Evolutionary conservation across 371 early-diverging fungal species (phyloP).

Genomic region (Mortierella sp.): DNA sequence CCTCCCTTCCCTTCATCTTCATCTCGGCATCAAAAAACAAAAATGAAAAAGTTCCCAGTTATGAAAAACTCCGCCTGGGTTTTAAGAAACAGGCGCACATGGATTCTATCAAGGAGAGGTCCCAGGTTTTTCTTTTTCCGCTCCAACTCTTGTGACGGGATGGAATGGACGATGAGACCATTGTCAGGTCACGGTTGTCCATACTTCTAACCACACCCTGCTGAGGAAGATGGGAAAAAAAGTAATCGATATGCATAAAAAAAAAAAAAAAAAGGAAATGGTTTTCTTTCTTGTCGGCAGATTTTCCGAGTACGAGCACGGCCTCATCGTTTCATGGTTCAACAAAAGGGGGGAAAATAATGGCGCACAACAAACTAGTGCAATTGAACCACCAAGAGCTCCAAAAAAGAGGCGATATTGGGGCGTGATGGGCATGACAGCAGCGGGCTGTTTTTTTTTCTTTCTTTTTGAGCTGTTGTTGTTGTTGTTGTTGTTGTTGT

Average conservation of each 20-base stretch:
- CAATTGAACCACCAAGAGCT: neutral
- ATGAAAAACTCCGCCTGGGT: neutral
- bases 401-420: neutral
- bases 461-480: neutral
- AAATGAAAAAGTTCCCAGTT: conserved; percentile 9
- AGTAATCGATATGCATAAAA: neutral
- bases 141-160: neutral
- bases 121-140: neutral
- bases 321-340: neutral
- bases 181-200: neutral
- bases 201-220: neutral
- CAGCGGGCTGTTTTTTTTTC: neutral
- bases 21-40: neutral
- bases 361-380: neutral
- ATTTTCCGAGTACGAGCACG: neutral
- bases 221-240: neutral
- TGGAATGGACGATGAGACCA: too few relatives aligned
- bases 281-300: neutral
- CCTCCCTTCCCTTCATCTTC: neutral
- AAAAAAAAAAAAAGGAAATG: neutral
- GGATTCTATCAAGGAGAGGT: neutral
- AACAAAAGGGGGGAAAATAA: neutral
- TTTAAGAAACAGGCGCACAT: neutral
- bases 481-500: neutral
- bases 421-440: neutral